These are phyloP conservation scores for Astragalus membranaceus DNA, from an alignment of 306 rosid genomes.

Conservation along the genomic window DNA sequence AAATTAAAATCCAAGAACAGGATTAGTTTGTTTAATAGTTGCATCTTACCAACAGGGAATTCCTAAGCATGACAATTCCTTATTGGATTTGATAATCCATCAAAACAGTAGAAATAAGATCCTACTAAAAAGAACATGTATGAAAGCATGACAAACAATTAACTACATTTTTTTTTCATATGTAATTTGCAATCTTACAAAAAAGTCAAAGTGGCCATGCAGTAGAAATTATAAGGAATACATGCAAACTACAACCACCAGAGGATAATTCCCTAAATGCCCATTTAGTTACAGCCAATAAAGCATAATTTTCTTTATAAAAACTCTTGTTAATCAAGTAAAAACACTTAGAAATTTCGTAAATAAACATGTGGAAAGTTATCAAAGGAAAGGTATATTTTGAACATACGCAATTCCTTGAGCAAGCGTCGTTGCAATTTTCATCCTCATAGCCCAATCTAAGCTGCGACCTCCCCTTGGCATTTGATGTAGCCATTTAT, in stretches of 20 bases:
- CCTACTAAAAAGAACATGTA: background rate
- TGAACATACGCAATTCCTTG: conserved; percentile 96
- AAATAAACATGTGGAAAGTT: background rate
- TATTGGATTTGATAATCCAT: background rate
- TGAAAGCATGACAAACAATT: background rate
- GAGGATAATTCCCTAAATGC: background rate
- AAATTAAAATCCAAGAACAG: background rate
- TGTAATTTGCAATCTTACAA: background rate
- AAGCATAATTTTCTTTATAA: background rate
- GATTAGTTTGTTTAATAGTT: background rate
- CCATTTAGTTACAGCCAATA: background rate
- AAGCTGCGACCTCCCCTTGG: conserved; percentile 96
- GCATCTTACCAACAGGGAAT: background rate
- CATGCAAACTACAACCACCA: no score
- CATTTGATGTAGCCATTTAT: conserved; percentile 92
- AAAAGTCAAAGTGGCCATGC: background rate
- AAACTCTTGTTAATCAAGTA: background rate
- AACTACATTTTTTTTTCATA: background rate
- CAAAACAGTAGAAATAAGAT: background rate
- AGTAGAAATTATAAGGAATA: background rate
- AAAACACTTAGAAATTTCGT: background rate
- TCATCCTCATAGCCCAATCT: conserved; percentile 95
- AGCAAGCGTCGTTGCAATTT: conserved; percentile 84
- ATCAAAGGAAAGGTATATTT: conserved; percentile 1
- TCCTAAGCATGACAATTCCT: background rate